Conservation (phyloP, 805 yeast species). For the Millerozyma acaciae region DNA sequence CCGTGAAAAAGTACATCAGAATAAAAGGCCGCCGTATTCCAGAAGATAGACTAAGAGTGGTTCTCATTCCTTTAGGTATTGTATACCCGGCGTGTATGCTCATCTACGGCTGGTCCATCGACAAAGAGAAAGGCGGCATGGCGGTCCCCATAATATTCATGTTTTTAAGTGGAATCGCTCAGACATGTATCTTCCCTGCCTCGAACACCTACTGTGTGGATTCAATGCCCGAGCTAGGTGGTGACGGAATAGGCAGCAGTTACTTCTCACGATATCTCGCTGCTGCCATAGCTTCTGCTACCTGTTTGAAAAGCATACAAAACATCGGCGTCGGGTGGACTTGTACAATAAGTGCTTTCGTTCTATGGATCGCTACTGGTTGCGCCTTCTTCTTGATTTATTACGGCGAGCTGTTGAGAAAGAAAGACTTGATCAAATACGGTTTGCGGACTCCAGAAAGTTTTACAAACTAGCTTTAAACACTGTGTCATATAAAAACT, state of each 20-base stretch:
- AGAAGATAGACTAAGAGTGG: conserved; percentile 27
- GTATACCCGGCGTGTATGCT: conserved; percentile 43
- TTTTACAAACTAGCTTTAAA: neutral
- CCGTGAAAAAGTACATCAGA: conserved; percentile 41
- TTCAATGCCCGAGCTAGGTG: conserved; percentile 49
- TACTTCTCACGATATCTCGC: conserved; percentile 49
- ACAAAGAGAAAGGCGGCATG: conserved; percentile 50
- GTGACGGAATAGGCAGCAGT: conserved; percentile 55
- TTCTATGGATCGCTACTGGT: conserved; percentile 34
- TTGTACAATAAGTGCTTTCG: conserved; percentile 45
- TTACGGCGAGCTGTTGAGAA: conserved; percentile 35
- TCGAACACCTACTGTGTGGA: conserved; percentile 58
- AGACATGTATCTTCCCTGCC: conserved; percentile 49
- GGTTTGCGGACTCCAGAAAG: conserved; percentile 3
- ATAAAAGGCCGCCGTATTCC: conserved; percentile 45
- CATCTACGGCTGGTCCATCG: conserved; percentile 53
- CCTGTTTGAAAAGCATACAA: conserved; percentile 43
- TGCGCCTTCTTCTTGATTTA: conserved; percentile 28
- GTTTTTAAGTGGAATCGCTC: conserved; percentile 48
- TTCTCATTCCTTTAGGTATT: conserved; percentile 36
- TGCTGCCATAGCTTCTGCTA: conserved; percentile 49
- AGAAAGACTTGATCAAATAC: conserved; percentile 4
- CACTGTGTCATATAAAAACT: no score
- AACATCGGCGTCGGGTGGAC: conserved; percentile 57
- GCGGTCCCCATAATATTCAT: conserved; percentile 49